Evolutionary conservation across 2,329 filamentous ascomycete genomes (phyloP).

Genomic region (Alternaria dauci): DNA sequence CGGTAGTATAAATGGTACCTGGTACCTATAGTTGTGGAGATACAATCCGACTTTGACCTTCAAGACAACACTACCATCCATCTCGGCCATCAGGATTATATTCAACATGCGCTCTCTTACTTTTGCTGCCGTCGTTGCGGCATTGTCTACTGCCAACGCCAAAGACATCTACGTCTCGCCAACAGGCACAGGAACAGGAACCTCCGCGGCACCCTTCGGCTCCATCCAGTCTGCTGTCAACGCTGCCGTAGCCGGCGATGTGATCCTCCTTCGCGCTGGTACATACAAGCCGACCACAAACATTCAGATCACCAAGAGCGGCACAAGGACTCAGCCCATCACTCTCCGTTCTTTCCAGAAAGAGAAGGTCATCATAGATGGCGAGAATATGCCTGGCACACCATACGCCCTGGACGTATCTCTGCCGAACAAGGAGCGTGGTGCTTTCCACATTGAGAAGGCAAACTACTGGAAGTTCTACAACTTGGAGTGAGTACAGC

Average conservation of each 20-base stretch:
- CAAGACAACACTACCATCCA: neutral
- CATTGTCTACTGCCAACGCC: neutral
- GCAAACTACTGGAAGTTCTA: slow-evolving; percentile 59
- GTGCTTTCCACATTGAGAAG: slow-evolving; percentile 59
- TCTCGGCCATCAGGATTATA: neutral
- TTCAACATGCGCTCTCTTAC: neutral
- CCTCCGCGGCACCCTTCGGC: slow-evolving; percentile 51
- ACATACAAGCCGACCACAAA: slow-evolving; percentile 58
- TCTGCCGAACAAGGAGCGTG: slow-evolving; percentile 52
- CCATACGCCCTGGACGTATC: slow-evolving; percentile 19
- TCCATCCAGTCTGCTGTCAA: slow-evolving; percentile 60
- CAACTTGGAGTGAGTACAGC: slow-evolving; percentile 38
- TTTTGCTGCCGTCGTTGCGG: slow-evolving; percentile 2
- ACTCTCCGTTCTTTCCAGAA: slow-evolving; percentile 19
- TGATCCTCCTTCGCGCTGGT: slow-evolving; percentile 56
- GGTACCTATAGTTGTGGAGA: neutral
- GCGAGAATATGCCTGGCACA: slow-evolving; percentile 19
- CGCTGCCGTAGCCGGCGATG: slow-evolving; percentile 58
- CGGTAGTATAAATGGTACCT: neutral
- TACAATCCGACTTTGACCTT: neutral
- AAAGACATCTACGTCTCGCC: slow-evolving; percentile 58
- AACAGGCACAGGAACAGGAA: slow-evolving; percentile 52
- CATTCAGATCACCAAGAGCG: slow-evolving; percentile 55
- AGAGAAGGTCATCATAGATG: slow-evolving; percentile 25
- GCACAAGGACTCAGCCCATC: slow-evolving; percentile 41